Conservation (phyloP, 2,329 filamentous ascomycete species). For the Cladosporium sp. region DNA sequence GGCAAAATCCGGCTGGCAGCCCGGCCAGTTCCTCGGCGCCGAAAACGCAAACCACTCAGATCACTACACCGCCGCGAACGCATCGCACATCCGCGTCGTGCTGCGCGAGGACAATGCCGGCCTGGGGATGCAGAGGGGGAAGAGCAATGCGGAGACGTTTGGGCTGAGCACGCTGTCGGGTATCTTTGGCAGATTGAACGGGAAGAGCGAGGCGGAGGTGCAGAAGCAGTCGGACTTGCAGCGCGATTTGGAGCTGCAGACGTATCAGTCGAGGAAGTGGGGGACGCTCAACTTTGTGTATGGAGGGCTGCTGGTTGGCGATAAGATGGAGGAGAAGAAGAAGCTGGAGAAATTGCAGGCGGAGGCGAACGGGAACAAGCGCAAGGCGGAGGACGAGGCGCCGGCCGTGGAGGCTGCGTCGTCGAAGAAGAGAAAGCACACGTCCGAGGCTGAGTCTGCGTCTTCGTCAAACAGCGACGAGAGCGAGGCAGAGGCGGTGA, state of each 20-base stretch:
- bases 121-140: slow-evolving; percentile 72
- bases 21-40: slow-evolving; percentile 75
- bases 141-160: slow-evolving; percentile 63
- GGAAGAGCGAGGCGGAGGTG: slow-evolving; percentile 68
- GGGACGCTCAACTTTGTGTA: slow-evolving; percentile 79
- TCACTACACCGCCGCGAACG: slow-evolving; percentile 71
- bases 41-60: slow-evolving; percentile 67
- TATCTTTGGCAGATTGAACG: slow-evolving; percentile 81
- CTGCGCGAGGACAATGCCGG: slow-evolving; percentile 90
- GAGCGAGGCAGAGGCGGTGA: not conserved
- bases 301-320: slow-evolving; percentile 66
- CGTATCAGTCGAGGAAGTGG: slow-evolving; percentile 69
- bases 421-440: slow-evolving; percentile 20
- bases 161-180: slow-evolving; percentile 83
- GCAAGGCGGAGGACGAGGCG: slow-evolving; percentile 14
- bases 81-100: slow-evolving; percentile 75
- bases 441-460: slow-evolving; percentile 16
- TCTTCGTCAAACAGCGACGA: slow-evolving; percentile 13
- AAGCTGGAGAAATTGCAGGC: not conserved
- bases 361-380: slow-evolving; percentile 1
- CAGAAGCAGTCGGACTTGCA: slow-evolving; percentile 57
- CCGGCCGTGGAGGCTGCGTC: not conserved
- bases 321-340: slow-evolving; percentile 42
- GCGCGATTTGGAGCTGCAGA: slow-evolving; percentile 42
- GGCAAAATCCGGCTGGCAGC: slow-evolving; percentile 81